These are phyloP conservation scores for Malus sieversii DNA, from an alignment of 306 rosid species.

Conservation along the genomic window DNA sequence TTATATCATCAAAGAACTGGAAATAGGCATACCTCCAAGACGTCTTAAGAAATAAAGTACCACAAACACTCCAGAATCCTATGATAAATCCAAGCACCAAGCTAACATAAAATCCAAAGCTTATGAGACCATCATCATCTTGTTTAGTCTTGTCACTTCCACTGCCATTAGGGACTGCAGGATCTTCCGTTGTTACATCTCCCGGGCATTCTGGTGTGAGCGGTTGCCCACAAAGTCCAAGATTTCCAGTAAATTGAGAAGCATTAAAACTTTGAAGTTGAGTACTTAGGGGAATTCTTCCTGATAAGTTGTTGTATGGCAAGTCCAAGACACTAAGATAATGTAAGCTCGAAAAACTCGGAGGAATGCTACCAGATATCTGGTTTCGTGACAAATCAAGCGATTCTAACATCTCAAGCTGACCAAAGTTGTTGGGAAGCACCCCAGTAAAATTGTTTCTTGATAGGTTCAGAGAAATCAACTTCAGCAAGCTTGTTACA, in stretches of 20 bases:
- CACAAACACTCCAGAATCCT: conserved; percentile 24
- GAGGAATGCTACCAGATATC: conserved; percentile 16
- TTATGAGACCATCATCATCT: neutral
- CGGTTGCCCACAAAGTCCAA: conserved; percentile 21
- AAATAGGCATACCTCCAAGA: conserved; percentile 24
- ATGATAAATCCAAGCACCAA: conserved; percentile 19
- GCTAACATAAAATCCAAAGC: conserved; percentile 17
- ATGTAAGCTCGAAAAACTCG: neutral
- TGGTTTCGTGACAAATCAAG: conserved; percentile 26
- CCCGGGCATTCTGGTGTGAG: conserved; percentile 8
- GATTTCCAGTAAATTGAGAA: conserved; percentile 10
- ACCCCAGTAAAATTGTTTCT: conserved; percentile 9
- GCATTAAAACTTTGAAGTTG: conserved; percentile 10
- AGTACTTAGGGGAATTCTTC: conserved; percentile 12
- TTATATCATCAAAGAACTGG: neutral
- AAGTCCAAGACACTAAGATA: neutral
- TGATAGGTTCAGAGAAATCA: conserved; percentile 15
- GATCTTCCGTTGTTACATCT: neutral
- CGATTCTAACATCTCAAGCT: conserved; percentile 5
- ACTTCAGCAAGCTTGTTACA: neutral
- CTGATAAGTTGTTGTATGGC: conserved; percentile 14
- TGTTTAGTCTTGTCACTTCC: neutral
- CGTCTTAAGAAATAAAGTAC: neutral
- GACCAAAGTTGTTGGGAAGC: conserved; percentile 7
- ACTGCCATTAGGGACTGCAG: neutral